Evolutionary conservation across 2,329 filamentous ascomycete genomes (phyloP).

Genomic region (Endoconidiophora polonica): DNA sequence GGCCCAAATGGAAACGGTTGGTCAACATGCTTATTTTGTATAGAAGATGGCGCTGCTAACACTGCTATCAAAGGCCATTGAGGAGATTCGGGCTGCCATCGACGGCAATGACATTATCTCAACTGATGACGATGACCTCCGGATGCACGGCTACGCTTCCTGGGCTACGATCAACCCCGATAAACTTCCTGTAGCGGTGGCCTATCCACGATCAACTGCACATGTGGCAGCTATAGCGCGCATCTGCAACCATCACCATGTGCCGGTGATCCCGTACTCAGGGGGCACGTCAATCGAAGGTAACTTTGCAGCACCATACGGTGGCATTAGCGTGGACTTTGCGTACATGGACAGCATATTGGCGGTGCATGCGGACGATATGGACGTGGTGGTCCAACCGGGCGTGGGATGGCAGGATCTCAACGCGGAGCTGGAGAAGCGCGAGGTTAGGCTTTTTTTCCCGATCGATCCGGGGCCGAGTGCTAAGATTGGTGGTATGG

Average conservation of each 20-base stretch:
- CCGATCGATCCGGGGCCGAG: conserved; percentile 66
- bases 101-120: conserved; percentile 41
- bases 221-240: conserved; percentile 44
- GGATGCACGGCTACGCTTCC: conserved; percentile 48
- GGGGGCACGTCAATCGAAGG: conserved; percentile 77
- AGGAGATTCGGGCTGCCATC: conserved; percentile 34
- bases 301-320: conserved; percentile 75
- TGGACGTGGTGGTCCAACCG: conserved; percentile 86
- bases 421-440: conserved; percentile 53
- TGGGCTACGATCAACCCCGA: conserved; percentile 49
- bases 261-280: conserved; percentile 77
- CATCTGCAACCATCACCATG: conserved; percentile 59
- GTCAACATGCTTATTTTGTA: neutral
- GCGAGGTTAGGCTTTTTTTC: conserved; percentile 67
- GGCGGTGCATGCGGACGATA: conserved; percentile 65
- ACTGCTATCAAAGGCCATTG: conserved; percentile 29
- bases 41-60: neutral
- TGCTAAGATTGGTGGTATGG: conserved; percentile 69
- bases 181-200: conserved; percentile 44
- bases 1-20: conserved; percentile 19
- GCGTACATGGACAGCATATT: conserved; percentile 71
- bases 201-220: conserved; percentile 43
- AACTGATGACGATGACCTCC: conserved; percentile 44
- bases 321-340: conserved; percentile 82
- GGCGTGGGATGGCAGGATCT: conserved; percentile 84